Base-by-base conservation (phyloP, 116 monocot genomes). In the Phalaenopsis hybrid region DNA sequence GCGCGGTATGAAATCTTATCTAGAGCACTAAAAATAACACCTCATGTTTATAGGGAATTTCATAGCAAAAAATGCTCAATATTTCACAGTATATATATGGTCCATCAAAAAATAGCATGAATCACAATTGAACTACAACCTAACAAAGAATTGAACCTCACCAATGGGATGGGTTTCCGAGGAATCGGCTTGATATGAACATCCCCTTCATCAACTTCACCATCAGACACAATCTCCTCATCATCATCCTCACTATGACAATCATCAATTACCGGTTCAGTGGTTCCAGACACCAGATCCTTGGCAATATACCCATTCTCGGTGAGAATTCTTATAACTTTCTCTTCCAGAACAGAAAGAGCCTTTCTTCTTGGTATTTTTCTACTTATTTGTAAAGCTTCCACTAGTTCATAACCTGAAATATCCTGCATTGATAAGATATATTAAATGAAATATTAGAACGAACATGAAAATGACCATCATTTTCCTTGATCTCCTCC, bases 201-300 rank as follows among this genome's bases (percentile, higher is more conserved):
- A 88, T 99, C 98, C 46, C 98, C 98, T 89, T 99, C 95, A 85
- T 99, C 98, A 12, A 99, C 90, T 86, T 93, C 93, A 85, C 98
- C 98, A 90, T 99, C 93, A 49, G 41, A 82, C 48, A 93, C 88
- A 79, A 89, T 80, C 44, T 88, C 87, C 82, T 92, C 97, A 59
- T 97, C 96, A 77, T 94, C 97, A 84, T 93, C 98, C 57, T 92
- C 95, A 61, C 89, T 89, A 17, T 91, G 89, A 51, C 74, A 84
- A 31, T 82, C 11, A 79, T 92, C 92, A 37, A 76, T 44, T 70
- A 92, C 69, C 34, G 49, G 87, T 83, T 92, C 92, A 83, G 77
- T 44, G 69, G 41, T 82, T 79, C 55, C 83, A 18, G 83, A 80
- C 77, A 74, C 49, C 61, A 79, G 91, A 82, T 90, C 92, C 84